Evolutionary conservation across 1,284 basidiomycete genomes (phyloP), one percentile per base, ranked within the genome.

Genomic region (Boletus sp.): DNA sequence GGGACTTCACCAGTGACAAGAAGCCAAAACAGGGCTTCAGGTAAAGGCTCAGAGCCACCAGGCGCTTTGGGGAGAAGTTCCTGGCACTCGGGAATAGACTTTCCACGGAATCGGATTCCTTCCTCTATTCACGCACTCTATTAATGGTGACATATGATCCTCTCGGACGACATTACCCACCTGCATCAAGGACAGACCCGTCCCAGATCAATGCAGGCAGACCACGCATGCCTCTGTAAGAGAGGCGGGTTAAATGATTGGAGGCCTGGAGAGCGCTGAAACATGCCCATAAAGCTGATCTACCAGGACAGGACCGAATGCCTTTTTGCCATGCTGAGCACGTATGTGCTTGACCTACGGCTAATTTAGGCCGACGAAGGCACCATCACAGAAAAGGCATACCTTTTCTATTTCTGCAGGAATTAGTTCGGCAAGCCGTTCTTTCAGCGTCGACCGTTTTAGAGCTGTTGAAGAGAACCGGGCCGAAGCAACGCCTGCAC

Each of bases 21-120:
- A 60, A 96, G 86, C 95, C 95, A 98, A 82, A 98, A 97, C 67
- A 98, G 89, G 71, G 84, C 90, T 75, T 98, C 95, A 31, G 95
- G 95, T 61, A 97, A 86, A 64, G 94, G 95, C 75, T 98, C 94
- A 16, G 84, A 80, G 59, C 94, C 94, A 63, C 92, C 93, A 44
- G 91, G 89, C 20, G 94, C 94, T 73, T 88, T 93, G 62, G 94
- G 95, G 53, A 98, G 86, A 55, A 85, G 80, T 49, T 82, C 78
- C 78, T 96, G 93, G 76, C 86, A 89, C 74, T 98, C 94, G 49
- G 91, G 90, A 72, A 96, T 96, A 63, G 92, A 92, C 77, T 92
- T 91, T 62, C 92, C 93, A 72, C 92, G 89, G 88, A 97, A 97
- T 64, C 95, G 92, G 71, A 97, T 98, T 63, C 94, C 94, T 81